Base-by-base conservation (phyloP, 2,329 filamentous ascomycete genomes). In the Knoxdaviesia capensis region DNA sequence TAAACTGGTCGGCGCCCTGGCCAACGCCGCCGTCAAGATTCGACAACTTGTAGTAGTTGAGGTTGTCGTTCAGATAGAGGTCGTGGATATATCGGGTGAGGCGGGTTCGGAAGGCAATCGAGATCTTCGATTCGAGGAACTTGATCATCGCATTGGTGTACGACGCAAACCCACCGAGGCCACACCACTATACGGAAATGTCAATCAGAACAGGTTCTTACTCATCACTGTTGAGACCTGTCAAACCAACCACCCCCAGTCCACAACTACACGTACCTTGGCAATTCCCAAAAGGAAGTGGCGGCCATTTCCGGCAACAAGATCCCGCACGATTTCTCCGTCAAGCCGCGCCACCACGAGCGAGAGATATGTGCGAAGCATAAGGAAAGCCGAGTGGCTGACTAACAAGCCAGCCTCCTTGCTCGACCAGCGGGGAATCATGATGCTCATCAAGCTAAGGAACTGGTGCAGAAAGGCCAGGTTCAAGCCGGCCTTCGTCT, bases 121-220 rank as follows among this genome's bases (percentile, higher is more conserved):
- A 94, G 42, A 98, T 86, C 64, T 98, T 98, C 41, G 84, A 88
- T 60, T 98, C 88, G 47, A 98, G 70, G 61, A 83, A 98, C 59
- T 96, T 96, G 67, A 98, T 98, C 81, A 92, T 94, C 43, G 88
- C 86, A 58, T 98, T 98, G 41, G 88, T 94, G 55, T 98, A 98
- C 0, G 88, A 93, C 6, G 87, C 88, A 48, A 96, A 77, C 3
- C 82, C 84, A 36, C 90, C 90, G 34, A 98, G 78, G 3, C 88
- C 86, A 49, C 87, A 86, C 90, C 90, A 98, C 67, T 75, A 41
- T 40, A 42, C 28, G n/a, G 6, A 41, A 20, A 33, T 31, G 35
- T 47, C 38, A 31, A 20, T 20, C 20, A 20, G 20, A 20, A 20
- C 20, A 20, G 20, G 20, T 20, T 20, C 20, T 20, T 20, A 3